phyloP scores from a whole-genome alignment of 805 yeast genomes.

The Pichia thaimueangensis region DNA sequence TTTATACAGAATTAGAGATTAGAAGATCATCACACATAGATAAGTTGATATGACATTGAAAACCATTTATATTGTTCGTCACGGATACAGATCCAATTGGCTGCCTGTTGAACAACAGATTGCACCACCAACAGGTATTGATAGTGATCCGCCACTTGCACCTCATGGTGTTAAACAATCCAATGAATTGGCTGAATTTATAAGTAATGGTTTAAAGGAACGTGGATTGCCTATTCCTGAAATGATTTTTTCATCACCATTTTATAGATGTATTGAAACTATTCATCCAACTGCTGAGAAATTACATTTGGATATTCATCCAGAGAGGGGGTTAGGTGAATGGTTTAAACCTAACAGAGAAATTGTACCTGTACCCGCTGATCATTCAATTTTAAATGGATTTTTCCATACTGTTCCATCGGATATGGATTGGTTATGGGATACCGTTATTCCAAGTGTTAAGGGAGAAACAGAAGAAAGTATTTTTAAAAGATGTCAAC shows the following conservation, averaged over 20 bases:
- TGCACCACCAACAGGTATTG: constrained; percentile 86
- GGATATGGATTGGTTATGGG: constrained; percentile 40
- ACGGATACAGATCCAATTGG: constrained; percentile 91
- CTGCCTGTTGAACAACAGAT: constrained; percentile 75
- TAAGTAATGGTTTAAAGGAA: constrained; percentile 33
- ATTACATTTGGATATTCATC: constrained; percentile 50
- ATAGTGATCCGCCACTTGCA: constrained; percentile 83
- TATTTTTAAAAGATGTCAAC: constrained; percentile 54
- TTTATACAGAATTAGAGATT: too few relatives aligned
- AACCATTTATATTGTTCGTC: constrained; percentile 69
- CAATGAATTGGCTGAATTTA: constrained; percentile 59
- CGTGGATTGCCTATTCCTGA: constrained; percentile 49
- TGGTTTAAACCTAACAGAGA: constrained; percentile 76
- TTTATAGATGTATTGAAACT: constrained; percentile 85
- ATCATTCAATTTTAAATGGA: constrained; percentile 37
- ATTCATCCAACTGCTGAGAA: constrained; percentile 58
- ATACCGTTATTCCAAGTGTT: constrained; percentile 50
- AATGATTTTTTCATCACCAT: constrained; percentile 72
- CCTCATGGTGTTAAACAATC: constrained; percentile 88
- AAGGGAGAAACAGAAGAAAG: constrained; percentile 72
- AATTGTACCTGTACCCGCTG: constrained; percentile 66
- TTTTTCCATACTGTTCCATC: constrained; percentile 47
- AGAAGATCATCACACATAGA: background rate
- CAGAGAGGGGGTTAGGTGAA: constrained; percentile 87
- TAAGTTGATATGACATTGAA: constrained; percentile 39